Percentiles rank a stretch among this genome's conserved stretches.
Conservation (phyloP, 805 yeast species). For the Cyberlindnera nakhonratchasimensis region DNA sequence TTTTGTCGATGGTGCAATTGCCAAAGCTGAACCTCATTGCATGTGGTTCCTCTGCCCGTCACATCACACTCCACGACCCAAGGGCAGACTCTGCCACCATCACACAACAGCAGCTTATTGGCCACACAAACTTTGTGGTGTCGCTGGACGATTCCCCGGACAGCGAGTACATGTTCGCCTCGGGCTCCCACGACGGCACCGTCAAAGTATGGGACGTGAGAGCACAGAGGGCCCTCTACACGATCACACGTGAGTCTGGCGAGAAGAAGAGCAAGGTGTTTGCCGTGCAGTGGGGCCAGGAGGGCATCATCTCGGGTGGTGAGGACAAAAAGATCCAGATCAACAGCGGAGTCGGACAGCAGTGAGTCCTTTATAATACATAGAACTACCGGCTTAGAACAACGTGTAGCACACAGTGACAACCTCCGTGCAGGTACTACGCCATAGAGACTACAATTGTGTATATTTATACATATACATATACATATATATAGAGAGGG, state of each 20-base stretch:
- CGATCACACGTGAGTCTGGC: constrained; percentile 68
- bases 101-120: constrained; percentile 71
- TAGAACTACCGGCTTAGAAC: no score
- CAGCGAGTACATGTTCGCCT: constrained; percentile 76
- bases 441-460: no score
- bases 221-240: constrained; percentile 76
- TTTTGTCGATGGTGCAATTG: constrained; percentile 70
- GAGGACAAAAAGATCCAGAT: constrained; percentile 91
- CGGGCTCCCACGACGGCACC: constrained; percentile 96
- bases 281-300: constrained; percentile 79
- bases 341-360: constrained; percentile 39
- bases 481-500: no score
- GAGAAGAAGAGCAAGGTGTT: constrained; percentile 63
- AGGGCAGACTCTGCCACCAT: constrained; percentile 60
- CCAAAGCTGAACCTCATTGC: constrained; percentile 69
- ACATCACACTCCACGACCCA: constrained; percentile 91
- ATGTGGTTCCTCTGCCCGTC: constrained; percentile 98
- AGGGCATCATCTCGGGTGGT: constrained; percentile 89
- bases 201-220: constrained; percentile 95
- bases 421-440: no score
- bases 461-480: no score
- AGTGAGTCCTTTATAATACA: not conserved
- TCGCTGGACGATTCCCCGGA: constrained; percentile 70
- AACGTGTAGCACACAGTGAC: no score
- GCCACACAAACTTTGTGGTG: constrained; percentile 90